Percentiles rank a stretch among this genome's conserved stretches.
Conservation (phyloP, 192 early-diverging fungal genomes). For the Coemansia sp. region DNA sequence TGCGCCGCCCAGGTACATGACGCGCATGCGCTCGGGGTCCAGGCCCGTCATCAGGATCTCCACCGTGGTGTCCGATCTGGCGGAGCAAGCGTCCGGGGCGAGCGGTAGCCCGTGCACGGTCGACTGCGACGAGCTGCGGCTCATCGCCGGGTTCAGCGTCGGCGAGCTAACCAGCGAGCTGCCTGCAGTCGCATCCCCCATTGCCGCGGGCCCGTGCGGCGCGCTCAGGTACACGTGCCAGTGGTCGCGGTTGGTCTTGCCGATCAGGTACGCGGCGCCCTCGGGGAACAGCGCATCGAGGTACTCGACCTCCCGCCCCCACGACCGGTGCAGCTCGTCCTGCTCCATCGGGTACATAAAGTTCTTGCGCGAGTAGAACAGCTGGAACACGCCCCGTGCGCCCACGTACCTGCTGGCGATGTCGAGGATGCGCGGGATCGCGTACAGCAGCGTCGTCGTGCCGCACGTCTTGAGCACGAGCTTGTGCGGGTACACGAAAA, state of each 20-base stretch:
- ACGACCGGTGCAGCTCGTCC: slow-evolving; percentile 80
- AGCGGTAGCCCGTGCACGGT: slow-evolving; percentile 21
- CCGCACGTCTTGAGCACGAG: slow-evolving; percentile 98
- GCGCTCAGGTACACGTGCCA: slow-evolving; percentile 93
- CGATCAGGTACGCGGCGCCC: slow-evolving; percentile 87
- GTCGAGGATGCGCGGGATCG: slow-evolving; percentile 81
- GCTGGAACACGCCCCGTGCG: slow-evolving; percentile 62
- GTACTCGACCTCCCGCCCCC: slow-evolving; percentile 85
- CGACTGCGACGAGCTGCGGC: slow-evolving; percentile 46
- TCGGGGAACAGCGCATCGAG: slow-evolving; percentile 66
- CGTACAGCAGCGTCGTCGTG: slow-evolving; percentile 89
- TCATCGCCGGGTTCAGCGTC: slow-evolving; percentile 13
- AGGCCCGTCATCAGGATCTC: slow-evolving; percentile 97
- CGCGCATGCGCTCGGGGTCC: slow-evolving; percentile 72
- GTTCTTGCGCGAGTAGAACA: slow-evolving; percentile 96
- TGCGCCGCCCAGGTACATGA: slow-evolving; percentile 65
- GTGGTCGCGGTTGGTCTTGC: slow-evolving; percentile 92
- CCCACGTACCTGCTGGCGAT: slow-evolving; percentile 65
- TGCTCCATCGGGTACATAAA: slow-evolving; percentile 97
- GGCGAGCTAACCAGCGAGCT: slow-evolving; percentile 40
- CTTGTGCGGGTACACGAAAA: slow-evolving; percentile 97
- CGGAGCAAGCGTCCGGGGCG: background rate
- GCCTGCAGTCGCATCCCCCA: slow-evolving; percentile 17
- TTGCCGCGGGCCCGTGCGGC: slow-evolving; percentile 47
- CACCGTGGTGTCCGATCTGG: slow-evolving; percentile 75